Base-by-base conservation (phyloP, 2,329 filamentous ascomycete species). In the Thermothelomyces thermophilus region DNA sequence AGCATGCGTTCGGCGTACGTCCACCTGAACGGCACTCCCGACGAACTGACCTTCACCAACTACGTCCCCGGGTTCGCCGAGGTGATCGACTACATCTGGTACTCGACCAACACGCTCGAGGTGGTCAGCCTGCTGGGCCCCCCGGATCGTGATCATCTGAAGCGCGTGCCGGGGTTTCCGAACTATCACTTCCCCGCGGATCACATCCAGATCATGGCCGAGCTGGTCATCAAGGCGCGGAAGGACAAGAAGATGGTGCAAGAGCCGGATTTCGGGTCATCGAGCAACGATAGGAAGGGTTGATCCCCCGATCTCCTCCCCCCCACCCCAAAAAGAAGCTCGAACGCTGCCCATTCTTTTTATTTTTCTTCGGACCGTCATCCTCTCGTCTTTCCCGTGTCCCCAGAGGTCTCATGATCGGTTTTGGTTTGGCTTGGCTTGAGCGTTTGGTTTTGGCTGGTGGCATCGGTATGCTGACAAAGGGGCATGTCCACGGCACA, bases 41-140 rank as follows among this genome's bases (percentile, higher is more conserved):
- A 90, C 51, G 88, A 95, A 65, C 73, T 97, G 60, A 82, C 83
- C 4, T 98, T 95, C 67, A 98, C 93, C 41, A 98, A 98, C 69
- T 98, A 97, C 69, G 94, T 90, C 13, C 90, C 93, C 1, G 82
- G 83, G n/a, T 98, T 96, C 70, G 80, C 82, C 45, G 90, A 90
- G 55, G 87, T 94, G 50, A 86, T 98, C 58, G 93, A 98, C 66
- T 96, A 97, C 68, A 89, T 98, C 62, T 97, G 90, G 90, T 98
- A 95, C 70, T 90, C 90, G 50, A 91, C 89, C 51, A 95, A 93
- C 67, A 83, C 86, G 19, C 74, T 96, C 39, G 87, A 93, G 64
- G 86, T 94, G 20, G 84, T 88, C 16, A 86, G 86, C 46, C 70
- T 96, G 46, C 82, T 96, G 3, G 90, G 90, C 26, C 86, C 91